Percentiles rank a stretch among this genome's conserved stretches.
phyloP scores from a whole-genome alignment of 1,284 basidiomycete genomes.

The Bjerkandera adusta region DNA sequence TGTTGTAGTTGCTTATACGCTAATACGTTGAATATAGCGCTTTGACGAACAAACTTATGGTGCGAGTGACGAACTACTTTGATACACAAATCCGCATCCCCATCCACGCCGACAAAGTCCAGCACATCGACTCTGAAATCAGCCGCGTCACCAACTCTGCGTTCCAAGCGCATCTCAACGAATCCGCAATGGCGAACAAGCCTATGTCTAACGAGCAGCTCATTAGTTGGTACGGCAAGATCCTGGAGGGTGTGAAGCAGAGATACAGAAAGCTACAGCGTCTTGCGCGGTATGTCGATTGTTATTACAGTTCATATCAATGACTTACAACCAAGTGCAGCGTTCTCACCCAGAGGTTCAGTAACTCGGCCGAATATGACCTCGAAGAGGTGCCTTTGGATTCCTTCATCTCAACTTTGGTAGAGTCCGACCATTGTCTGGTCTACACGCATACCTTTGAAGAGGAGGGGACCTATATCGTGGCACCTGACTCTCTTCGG shows the following conservation, averaged over 20 bases:
- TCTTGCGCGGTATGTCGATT: constrained; percentile 71
- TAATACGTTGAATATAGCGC: constrained; percentile 45
- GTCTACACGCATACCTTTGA: constrained; percentile 92
- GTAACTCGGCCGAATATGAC: constrained; percentile 94
- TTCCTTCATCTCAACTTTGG: constrained; percentile 77
- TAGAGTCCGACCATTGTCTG: constrained; percentile 90
- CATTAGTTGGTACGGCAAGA: constrained; percentile 88
- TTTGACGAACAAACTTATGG: constrained; percentile 87
- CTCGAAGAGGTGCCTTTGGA: constrained; percentile 83
- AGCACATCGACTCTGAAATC: constrained; percentile 20
- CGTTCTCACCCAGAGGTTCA: constrained; percentile 82
- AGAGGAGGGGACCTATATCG: constrained; percentile 90
- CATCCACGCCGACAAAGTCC: constrained; percentile 27
- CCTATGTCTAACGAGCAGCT: constrained; percentile 81
- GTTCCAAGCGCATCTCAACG: constrained; percentile 26
- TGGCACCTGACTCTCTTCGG: constrained; percentile 83
- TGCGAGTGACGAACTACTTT: constrained; percentile 90
- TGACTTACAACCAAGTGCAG: constrained; percentile 35
- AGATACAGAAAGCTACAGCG: constrained; percentile 94
- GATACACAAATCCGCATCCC: constrained; percentile 91
- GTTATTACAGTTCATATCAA: not conserved
- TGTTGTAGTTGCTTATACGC: constrained; percentile 3
- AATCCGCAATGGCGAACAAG: constrained; percentile 19
- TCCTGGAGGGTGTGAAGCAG: constrained; percentile 90
- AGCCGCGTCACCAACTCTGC: constrained; percentile 16